Evolutionary conservation across 192 early-diverging fungal species (phyloP), one percentile per base, ranked within the genome.

Genomic region (Tieghemiomyces parasiticus): DNA sequence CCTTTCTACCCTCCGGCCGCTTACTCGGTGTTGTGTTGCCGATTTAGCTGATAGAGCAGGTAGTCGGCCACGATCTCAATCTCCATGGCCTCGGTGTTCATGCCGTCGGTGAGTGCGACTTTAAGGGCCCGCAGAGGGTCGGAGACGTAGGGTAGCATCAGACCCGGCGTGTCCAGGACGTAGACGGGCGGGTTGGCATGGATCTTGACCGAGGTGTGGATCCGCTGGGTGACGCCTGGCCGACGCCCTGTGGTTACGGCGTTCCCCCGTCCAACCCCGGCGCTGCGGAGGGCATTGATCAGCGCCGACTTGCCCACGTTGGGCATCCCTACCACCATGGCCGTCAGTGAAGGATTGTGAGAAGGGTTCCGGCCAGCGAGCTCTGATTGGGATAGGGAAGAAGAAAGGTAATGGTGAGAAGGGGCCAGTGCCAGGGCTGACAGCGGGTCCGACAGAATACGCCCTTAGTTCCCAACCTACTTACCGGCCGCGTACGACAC

Each of bases 271-370:
- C 88, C 89, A 44, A 91, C 90, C 55, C 84, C 87, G 32, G 88
- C 78, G 35, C 96, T 82, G 67, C 96, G 96, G 34, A 99, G 73
- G 25, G 92, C 94, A 76, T 99, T 99, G 73, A 99, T 97, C 22
- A 99, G 81, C 45, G 82, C 85, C 24, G 88, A 91, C 71, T 99
- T 99, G 54, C 96, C 96, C 31, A 99, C 96, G 66, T 99, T 99
- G 10, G 96, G 96, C 78, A 92, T 94, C 24, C 96, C 96, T 65
- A 99, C 88, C 61, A 94, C 86, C 34, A n/a, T n/a, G n/a, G n/a
- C n/a, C n/a, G n/a, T n/a, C n/a, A n/a, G n/a, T n/a, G n/a, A n/a
- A n/a, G n/a, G n/a, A n/a, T n/a, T n/a, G n/a, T n/a, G n/a, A n/a
- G n/a, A n/a, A n/a, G n/a, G n/a, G n/a, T n/a, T n/a, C n/a, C n/a